Base-by-base conservation (phyloP, 331 rosid species). In the Prunus yedoensis region DNA sequence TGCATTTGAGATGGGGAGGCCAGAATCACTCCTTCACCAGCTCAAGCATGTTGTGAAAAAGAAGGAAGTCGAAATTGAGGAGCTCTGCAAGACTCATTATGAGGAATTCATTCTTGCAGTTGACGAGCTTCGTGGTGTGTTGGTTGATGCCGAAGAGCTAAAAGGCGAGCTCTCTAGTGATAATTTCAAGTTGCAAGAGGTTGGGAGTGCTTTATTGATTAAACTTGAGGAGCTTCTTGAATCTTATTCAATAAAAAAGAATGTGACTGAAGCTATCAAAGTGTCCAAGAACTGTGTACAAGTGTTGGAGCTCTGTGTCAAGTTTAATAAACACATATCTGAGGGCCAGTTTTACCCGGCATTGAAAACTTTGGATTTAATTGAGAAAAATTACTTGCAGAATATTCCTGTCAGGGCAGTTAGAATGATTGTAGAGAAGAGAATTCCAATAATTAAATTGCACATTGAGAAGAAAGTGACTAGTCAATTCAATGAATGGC, bases 101-200 rank as follows among this genome's bases (percentile, higher is more conserved):
- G 99, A 94, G 87, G 96, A 94, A 81, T 94, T 94, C 87, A 94
- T 92, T 76, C 85, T 79, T 10, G 99, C 99, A 0, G 99, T 94
- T n/a, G 97, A 94, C 25, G 99, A 94, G 80, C 97, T 94, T 75
- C 91, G 97, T 1, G 97, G 97, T 0, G 93, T 94, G 78, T 73
- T 94, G 75, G 96, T 92, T 51, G 99, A 92, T 72, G 99, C 99
- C 0, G 99, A 94, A 78, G 97, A 94, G 81, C 89, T 94, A 51
- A 92, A 94, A 86, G 84, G 92, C 32, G 96, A 91, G 21, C 93
- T 94, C 43, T 93, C 96, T 10, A 88, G 87, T 79, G 99, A 90
- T 77, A 94, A 94, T 84, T 88, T 85, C 53, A 89, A 91, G 89
- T 68, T 94, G 87, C 97, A 92, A 78, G 96, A 92, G 79, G 97